These are phyloP conservation scores for Lepraria neglecta DNA, from an alignment of 495 filamentous ascomycete genomes.

Conservation along the genomic window DNA sequence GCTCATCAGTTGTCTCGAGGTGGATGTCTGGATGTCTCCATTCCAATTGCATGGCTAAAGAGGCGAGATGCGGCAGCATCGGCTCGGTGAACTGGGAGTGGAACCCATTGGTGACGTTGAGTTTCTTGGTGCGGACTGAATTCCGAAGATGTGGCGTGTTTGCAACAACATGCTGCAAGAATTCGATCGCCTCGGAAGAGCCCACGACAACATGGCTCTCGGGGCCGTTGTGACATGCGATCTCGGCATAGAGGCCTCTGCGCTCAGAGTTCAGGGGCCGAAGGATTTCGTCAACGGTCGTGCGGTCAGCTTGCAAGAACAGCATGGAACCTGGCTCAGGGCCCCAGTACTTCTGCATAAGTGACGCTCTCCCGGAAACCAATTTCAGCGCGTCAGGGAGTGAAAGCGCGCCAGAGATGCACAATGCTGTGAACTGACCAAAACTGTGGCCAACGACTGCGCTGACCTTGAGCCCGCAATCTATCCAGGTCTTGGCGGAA, in stretches of 20 bases:
- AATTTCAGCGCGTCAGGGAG: conserved; percentile 39
- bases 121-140: conserved; percentile 31
- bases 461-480: conserved; percentile 37
- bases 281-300: conserved; percentile 22
- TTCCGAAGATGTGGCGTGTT: conserved; percentile 8
- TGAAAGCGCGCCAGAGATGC: conserved; percentile 34
- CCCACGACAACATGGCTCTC: conserved; percentile 32
- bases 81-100: conserved; percentile 43
- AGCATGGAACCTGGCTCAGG: conserved; percentile 43
- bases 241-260: conserved; percentile 17
- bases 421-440: conserved; percentile 47
- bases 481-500: conserved; percentile 45
- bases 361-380: conserved; percentile 35
- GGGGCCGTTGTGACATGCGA: conserved; percentile 46
- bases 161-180: conserved; percentile 27
- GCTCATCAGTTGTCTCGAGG: conserved; percentile 28
- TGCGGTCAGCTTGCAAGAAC: conserved; percentile 37
- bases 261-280: not conserved
- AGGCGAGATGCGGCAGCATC: conserved; percentile 29
- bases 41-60: conserved; percentile 27
- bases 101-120: conserved; percentile 45
- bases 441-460: conserved; percentile 49
- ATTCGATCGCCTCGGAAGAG: conserved; percentile 28
- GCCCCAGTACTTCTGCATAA: conserved; percentile 39
- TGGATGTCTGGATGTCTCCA: conserved; percentile 30